Evolutionary conservation across 2,329 filamentous ascomycete genomes (phyloP).

Genomic region (Pseudogymnoascus sp.): DNA sequence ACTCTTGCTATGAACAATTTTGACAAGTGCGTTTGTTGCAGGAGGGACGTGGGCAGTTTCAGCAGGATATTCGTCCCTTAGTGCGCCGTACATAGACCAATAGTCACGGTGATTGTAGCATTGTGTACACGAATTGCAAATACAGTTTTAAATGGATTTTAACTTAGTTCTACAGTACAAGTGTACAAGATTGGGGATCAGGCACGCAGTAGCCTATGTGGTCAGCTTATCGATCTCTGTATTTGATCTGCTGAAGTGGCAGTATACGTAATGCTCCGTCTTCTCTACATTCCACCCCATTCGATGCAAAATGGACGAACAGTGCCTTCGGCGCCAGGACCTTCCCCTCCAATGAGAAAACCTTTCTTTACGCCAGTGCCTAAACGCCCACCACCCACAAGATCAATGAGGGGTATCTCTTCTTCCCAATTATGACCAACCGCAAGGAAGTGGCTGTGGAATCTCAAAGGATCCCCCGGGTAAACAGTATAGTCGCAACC

Average conservation of each 20-base stretch:
- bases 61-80: slow-evolving; percentile 80
- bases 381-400: slow-evolving; percentile 78
- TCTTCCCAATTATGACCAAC: slow-evolving; percentile 84
- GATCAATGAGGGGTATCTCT: slow-evolving; percentile 72
- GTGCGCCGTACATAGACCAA: neutral
- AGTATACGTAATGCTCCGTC: neutral
- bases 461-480: slow-evolving; percentile 87
- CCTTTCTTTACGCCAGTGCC: slow-evolving; percentile 96
- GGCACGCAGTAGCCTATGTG: neutral
- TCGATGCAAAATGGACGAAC: slow-evolving; percentile 79
- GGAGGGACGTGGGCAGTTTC: slow-evolving; percentile 81
- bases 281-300: slow-evolving; percentile 86
- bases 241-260: neutral
- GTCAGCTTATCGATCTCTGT: neutral
- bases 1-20: slow-evolving; percentile 96
- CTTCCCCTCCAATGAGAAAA: slow-evolving; percentile 72
- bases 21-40: slow-evolving; percentile 90
- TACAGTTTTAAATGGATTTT: neutral
- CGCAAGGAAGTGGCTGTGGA: slow-evolving; percentile 89
- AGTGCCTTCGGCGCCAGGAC: slow-evolving; percentile 30
- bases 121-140: neutral
- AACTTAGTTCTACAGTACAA: neutral
- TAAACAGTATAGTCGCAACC: slow-evolving; percentile 93
- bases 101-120: neutral
- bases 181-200: neutral